phyloP scores from a whole-genome alignment of 2,329 filamentous ascomycete species.

The Penicillium sp. region DNA sequence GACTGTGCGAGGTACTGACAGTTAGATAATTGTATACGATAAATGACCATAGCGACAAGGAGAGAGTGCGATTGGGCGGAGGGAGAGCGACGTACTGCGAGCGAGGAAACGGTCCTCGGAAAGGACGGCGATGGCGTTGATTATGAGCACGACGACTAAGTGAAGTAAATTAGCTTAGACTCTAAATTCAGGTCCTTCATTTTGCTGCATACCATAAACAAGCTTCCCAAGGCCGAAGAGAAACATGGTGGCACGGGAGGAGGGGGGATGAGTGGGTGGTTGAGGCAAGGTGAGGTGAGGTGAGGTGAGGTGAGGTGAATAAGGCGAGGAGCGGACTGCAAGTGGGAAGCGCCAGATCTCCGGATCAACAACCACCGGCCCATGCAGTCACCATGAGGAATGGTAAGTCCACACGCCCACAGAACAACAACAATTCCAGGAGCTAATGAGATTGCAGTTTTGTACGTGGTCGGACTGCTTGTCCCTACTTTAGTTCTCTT shows the following conservation, averaged over 20 bases:
- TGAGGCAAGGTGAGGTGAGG: background rate
- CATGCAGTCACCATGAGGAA: slow-evolving; percentile 27
- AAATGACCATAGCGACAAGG: background rate
- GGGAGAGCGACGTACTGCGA: slow-evolving; percentile 59
- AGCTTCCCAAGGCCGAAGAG: slow-evolving; percentile 72
- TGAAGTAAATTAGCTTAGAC: slow-evolving; percentile 9
- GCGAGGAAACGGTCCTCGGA: slow-evolving; percentile 94
- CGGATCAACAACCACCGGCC: slow-evolving; percentile 27
- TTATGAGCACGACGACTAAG: slow-evolving; percentile 82
- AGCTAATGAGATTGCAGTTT: slow-evolving; percentile 37
- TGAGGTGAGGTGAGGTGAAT: slow-evolving; percentile 16
- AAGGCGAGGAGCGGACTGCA: slow-evolving; percentile 33
- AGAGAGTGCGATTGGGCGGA: background rate
- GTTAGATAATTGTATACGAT: slow-evolving; percentile 1
- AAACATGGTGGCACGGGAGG: slow-evolving; percentile 58
- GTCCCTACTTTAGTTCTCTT: slow-evolving; percentile 67
- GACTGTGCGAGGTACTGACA: slow-evolving; percentile 55
- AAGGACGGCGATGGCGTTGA: slow-evolving; percentile 91
- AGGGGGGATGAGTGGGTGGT: slow-evolving; percentile 9
- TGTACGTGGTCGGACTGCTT: slow-evolving; percentile 52
- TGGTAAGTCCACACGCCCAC: slow-evolving; percentile 20
- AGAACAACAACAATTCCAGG: background rate
- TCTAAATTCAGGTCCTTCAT: background rate
- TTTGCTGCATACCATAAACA: slow-evolving; percentile 68
- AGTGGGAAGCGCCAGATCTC: slow-evolving; percentile 35